Conservation (phyloP, 768 basidiomycete species). For the Coprinopsis marcescibilis region DNA sequence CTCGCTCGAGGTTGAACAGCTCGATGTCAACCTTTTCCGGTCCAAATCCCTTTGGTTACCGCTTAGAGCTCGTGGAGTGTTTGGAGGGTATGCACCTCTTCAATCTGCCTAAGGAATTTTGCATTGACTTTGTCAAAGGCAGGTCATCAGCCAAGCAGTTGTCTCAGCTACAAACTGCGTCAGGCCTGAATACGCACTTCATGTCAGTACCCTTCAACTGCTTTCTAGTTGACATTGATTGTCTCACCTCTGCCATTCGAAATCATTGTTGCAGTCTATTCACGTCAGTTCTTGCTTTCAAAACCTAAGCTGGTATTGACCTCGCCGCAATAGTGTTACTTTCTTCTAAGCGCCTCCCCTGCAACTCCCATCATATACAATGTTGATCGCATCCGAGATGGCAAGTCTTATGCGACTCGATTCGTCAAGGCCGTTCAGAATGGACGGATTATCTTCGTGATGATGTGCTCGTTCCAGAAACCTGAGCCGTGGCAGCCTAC, state of each 20-base stretch:
- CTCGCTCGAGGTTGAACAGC: conserved; percentile 70
- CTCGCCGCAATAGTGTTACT: conserved; percentile 59
- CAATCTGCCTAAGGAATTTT: neutral
- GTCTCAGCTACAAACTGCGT: conserved; percentile 78
- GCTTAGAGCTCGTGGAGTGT: conserved; percentile 60
- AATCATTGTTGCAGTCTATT: too few relatives aligned
- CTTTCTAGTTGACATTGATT: too few relatives aligned
- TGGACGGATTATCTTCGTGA: conserved; percentile 44
- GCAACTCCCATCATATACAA: conserved; percentile 71
- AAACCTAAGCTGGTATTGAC: too few relatives aligned
- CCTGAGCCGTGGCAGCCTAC: conserved; percentile 72
- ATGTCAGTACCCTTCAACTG: conserved; percentile 44
- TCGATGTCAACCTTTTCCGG: conserved; percentile 73
- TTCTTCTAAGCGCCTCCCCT: conserved; percentile 69
- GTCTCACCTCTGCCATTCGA: too few relatives aligned
- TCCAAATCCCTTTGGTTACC: conserved; percentile 72
- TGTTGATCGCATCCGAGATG: conserved; percentile 71
- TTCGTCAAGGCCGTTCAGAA: conserved; percentile 55
- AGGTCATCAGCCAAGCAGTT: conserved; percentile 84
- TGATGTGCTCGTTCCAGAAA: conserved; percentile 78
- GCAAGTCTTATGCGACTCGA: conserved; percentile 67
- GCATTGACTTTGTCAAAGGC: conserved; percentile 25
- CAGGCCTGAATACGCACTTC: conserved; percentile 53
- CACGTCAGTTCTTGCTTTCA: too few relatives aligned
- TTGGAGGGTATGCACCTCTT: conserved; percentile 50